Evolutionary conservation across 2,329 filamentous ascomycete genomes (phyloP).

Genomic region (Curvularia eragrostidis): DNA sequence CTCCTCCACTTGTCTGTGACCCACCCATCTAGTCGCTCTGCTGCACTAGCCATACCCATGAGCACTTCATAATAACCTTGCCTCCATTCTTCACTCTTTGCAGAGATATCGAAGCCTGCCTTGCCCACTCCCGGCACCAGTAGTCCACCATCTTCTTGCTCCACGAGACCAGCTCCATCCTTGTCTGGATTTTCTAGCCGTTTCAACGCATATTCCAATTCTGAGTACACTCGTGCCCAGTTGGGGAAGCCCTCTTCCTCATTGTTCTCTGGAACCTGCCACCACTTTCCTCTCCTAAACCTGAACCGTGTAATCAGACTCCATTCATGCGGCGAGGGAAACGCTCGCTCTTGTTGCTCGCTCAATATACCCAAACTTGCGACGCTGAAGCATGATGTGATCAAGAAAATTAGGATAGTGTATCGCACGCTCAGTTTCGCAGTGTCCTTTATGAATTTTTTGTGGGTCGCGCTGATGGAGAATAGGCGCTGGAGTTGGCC

Average conservation of each 20-base stretch:
- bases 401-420: conserved; percentile 69
- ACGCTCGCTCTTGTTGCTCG: conserved; percentile 75
- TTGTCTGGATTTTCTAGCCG: conserved; percentile 71
- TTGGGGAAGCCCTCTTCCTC: conserved; percentile 68
- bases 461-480: conserved; percentile 72
- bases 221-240: conserved; percentile 71
- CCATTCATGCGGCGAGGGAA: conserved; percentile 87
- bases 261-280: conserved; percentile 60
- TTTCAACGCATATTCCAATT: conserved; percentile 65
- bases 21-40: conserved; percentile 83
- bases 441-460: conserved; percentile 73
- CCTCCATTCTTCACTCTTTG: conserved; percentile 82
- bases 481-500: conserved; percentile 70
- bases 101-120: conserved; percentile 71
- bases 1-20: conserved; percentile 69
- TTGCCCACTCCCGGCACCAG: conserved; percentile 44
- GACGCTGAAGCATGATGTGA: conserved; percentile 65
- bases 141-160: conserved; percentile 62
- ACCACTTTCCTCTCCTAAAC: conserved; percentile 64
- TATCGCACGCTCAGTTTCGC: conserved; percentile 73
- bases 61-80: conserved; percentile 84
- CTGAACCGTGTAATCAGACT: conserved; percentile 71
- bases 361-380: conserved; percentile 72
- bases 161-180: conserved; percentile 71
- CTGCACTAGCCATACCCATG: conserved; percentile 76